Conservation (phyloP, 2,329 filamentous ascomycete genomes). For the Cryphonectria parasitica region DNA sequence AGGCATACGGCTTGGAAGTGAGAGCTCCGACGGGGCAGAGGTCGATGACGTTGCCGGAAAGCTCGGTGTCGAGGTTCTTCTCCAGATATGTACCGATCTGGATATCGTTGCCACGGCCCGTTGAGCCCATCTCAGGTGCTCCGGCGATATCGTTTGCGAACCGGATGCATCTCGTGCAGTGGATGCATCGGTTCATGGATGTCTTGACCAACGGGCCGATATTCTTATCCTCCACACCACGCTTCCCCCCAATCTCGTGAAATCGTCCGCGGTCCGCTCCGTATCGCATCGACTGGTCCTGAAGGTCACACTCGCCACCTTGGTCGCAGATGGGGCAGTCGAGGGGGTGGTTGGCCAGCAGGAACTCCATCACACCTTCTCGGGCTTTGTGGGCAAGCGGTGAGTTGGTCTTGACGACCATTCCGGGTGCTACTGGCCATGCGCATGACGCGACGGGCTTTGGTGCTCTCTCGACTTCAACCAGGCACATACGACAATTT, state of each 20-base stretch:
- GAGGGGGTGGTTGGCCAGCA: constrained; percentile 93
- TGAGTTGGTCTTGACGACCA: constrained; percentile 99
- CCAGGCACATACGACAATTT: constrained; percentile 99
- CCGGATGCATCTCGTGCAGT: constrained; percentile 96
- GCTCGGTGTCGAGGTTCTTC: constrained; percentile 87
- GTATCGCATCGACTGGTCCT: constrained; percentile 99
- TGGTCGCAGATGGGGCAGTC: constrained; percentile 99
- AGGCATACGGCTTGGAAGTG: constrained; percentile 96
- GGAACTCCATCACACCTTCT: constrained; percentile 98
- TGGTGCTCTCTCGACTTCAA: constrained; percentile 94
- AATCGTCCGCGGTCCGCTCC: constrained; percentile 95
- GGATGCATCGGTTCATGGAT: constrained; percentile 99
- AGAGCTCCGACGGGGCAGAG: constrained; percentile 96
- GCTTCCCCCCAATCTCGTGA: constrained; percentile 94
- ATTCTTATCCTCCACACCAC: constrained; percentile 99
- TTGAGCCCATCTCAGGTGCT: constrained; percentile 91
- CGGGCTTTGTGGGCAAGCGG: constrained; percentile 95
- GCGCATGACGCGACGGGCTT: constrained; percentile 98
- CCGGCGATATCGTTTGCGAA: constrained; percentile 98
- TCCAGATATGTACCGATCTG: constrained; percentile 99
- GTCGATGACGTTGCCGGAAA: constrained; percentile 97
- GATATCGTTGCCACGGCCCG: constrained; percentile 93
- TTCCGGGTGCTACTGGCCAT: constrained; percentile 97
- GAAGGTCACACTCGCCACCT: constrained; percentile 97
- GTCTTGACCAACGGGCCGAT: constrained; percentile 98